A percentile compares a stretch with the other conserved stretches of the same genome.
phyloP scores from a whole-genome alignment of 352 stramenopile genomes.

The Phytophthora kernoviae region DNA sequence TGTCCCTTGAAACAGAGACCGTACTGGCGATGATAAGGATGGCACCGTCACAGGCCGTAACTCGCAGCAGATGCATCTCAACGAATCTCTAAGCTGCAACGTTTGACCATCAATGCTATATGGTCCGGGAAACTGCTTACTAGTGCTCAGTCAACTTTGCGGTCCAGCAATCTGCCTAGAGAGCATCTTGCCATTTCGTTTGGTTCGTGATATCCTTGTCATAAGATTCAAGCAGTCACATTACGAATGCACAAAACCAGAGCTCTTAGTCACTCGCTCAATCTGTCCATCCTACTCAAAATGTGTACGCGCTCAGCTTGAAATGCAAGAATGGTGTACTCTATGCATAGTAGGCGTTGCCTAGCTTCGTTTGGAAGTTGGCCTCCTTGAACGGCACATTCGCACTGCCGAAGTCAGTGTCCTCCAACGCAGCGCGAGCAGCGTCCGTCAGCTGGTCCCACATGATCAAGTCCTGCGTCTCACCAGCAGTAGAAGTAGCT shows the following conservation, averaged over 20 bases:
- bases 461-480: conserved; percentile 21
- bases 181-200: too few species aligned
- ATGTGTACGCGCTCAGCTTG: too few species aligned
- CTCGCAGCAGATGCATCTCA: too few species aligned
- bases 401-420: conserved; percentile 28
- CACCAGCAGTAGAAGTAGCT: conserved; percentile 12
- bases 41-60: too few species aligned
- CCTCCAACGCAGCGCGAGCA: conserved; percentile 11
- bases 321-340: background rate
- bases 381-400: conserved; percentile 29
- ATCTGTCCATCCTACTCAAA: too few species aligned
- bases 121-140: too few species aligned
- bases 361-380: conserved; percentile 18
- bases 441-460: conserved; percentile 17
- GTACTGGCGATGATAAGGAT: too few species aligned
- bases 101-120: too few species aligned
- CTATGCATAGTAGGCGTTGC: conserved; percentile 13
- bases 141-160: too few species aligned
- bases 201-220: background rate
- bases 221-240: background rate
- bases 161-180: too few species aligned
- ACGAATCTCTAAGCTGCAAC: too few species aligned
- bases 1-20: too few species aligned
- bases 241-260: background rate
- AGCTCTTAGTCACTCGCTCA: background rate